Base-by-base conservation (phyloP, 2,329 filamentous ascomycete genomes). In the Paraphoma sp. region DNA sequence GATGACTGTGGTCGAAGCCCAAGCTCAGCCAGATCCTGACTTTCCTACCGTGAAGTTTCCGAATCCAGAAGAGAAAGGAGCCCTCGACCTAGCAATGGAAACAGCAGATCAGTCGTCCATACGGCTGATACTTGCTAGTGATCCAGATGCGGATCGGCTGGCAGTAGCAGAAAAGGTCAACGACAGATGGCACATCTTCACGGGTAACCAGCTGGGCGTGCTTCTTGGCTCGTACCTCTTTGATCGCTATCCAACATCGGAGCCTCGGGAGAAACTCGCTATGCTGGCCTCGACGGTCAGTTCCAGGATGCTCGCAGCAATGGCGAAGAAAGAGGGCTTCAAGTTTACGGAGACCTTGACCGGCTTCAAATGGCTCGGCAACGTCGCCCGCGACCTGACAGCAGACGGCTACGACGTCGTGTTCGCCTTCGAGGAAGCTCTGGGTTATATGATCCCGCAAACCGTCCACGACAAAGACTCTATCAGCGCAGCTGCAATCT, bases 301-400 rank as follows among this genome's bases (percentile, higher is more conserved):
- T 1, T 87, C 84, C 0, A 80, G 83, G n/a, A 88, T 89, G 85
- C 79, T 89, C 1, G 77, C 80, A 10, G 80, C 80, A 28, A 83
- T 88, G 76, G 85, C 85, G 1, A 68, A 76, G 29, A 76, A 80
- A 17, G 82, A 84, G 70, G 83, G 83, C 1, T 84, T 88, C 59
- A 76, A 82, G 48, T 87, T 85, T 66, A 78, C 81, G 55, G 86
- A 89, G 65, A 88, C 87, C 0, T 74, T 89, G 30, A 89, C 87
- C 0, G 87, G 87, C 1, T 89, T 89, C 77, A 89, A 89, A 70
- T 89, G 87, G 87, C 82, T 89, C 59, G 87, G 86, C 2, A 88
- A 88, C 59, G 79, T 83, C 45, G 84, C 85, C 1, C 80, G 82
- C 16, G 76, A 82, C n/a, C 78, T 87, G 1, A 76, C 68, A 1